Evolutionary conservation across 2,329 filamentous ascomycete species (phyloP), one percentile per base, ranked within the genome.

Genomic region (Verticillium klebahnii): DNA sequence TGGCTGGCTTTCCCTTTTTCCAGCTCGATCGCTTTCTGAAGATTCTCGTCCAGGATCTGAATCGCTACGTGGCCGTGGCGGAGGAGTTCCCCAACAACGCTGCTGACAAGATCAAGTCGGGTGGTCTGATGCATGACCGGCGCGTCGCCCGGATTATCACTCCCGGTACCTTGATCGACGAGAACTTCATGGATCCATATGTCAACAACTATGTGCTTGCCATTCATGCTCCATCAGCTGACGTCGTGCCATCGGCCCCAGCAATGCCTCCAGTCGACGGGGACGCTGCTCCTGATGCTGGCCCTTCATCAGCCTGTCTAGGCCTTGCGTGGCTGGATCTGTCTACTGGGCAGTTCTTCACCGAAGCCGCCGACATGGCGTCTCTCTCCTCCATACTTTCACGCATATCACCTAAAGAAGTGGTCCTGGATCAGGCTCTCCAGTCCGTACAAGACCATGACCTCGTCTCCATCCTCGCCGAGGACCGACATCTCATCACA

Each of bases 1-100:
- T 99, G 94, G 90, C 93, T 67, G 95, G 95, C 2, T 99, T 99
- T 68, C 95, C 94, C 19, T 93, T 92, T 74, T 93, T 91, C 70
- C 93, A 98, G 72, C 82, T 99, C 31, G 94, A 98, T 71, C 88
- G 93, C 29, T 97, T 93, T 74, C 85, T 99, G 68, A 98, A 97
- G 75, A 87, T 92, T 64, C 84, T 99, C 23, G 95, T 99, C 3
- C 90, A 97, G 73, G 95, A 98, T 71, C 78, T 95, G 56, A 91
- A 90, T 73, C 90, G 91, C 70, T 92, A 96, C 75, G 95, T 99
- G 64, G 95, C 95, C 57, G 90, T 99, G 66, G 93, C 92, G 56
- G 94, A 99, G 73, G 95, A 99, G 74, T 94, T 96, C 69, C 87
- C 90, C 19, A 91, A 95, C 69, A 83, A 87, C 65, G 81, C 85